A percentile compares a stretch with the other conserved stretches of the same genome.
Conservation (phyloP, 805 yeast genomes). For the Wilhelminamyces savonicus region DNA sequence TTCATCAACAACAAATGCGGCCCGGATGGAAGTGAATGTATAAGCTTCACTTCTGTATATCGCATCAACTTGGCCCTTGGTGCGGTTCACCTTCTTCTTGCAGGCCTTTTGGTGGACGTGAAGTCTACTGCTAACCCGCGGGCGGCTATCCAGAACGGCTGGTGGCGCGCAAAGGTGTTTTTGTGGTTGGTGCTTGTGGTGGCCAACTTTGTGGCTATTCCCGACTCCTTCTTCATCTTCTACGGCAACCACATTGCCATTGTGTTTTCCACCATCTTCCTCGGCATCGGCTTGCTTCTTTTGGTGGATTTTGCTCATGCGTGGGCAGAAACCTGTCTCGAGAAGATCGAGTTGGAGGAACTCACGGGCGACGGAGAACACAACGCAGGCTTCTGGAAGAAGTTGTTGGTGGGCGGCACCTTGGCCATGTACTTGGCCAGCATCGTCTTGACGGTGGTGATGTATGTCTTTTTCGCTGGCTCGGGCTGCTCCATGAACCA, state of each 20-base stretch:
- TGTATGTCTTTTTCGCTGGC: slow-evolving; percentile 80
- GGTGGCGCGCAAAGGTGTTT: slow-evolving; percentile 75
- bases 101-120: slow-evolving; percentile 63
- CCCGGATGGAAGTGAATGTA: slow-evolving; percentile 66
- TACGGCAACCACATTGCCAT: slow-evolving; percentile 92
- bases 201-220: slow-evolving; percentile 63
- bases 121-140: slow-evolving; percentile 73
- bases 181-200: slow-evolving; percentile 52
- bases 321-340: slow-evolving; percentile 96
- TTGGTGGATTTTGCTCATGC: slow-evolving; percentile 96
- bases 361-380: slow-evolving; percentile 42
- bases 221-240: slow-evolving; percentile 77
- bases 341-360: slow-evolving; percentile 77
- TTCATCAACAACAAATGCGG: slow-evolving; percentile 66
- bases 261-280: slow-evolving; percentile 74
- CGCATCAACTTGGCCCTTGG: slow-evolving; percentile 87
- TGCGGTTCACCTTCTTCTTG: slow-evolving; percentile 65
- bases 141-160: slow-evolving; percentile 82
- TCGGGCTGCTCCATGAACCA: slow-evolving; percentile 84
- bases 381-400: slow-evolving; percentile 65
- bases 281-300: slow-evolving; percentile 82
- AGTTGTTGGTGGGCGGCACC: slow-evolving; percentile 80
- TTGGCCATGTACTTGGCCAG: slow-evolving; percentile 74
- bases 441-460: slow-evolving; percentile 63
- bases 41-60: slow-evolving; percentile 91